Evolutionary conservation across 768 basidiomycete species (phyloP), one percentile per base, ranked within the genome.

Genomic region (Lactarius vividus): DNA sequence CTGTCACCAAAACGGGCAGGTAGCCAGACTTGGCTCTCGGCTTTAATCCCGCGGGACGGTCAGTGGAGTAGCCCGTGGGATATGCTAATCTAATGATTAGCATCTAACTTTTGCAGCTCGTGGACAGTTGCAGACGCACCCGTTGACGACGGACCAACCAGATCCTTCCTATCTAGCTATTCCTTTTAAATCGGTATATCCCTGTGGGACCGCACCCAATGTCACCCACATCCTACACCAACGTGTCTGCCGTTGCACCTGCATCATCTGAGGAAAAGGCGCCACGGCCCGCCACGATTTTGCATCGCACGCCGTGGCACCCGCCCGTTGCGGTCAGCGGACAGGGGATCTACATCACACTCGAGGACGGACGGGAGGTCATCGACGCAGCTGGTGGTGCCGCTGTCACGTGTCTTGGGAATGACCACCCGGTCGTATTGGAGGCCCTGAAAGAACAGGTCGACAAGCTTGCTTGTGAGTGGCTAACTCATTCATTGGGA

Each of bases 341-440:
- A 3, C 77, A 89, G 70, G 92, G 92, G 20, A 82, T 87, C 40
- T 91, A 93, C 72, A 76, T 94, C 53, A 82, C 83, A 26, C 81
- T 94, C 8, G 85, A 88, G 69, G 85, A 86, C 75, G 93, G 92
- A 0, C 79, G 78, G 59, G 82, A 77, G 63, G 73, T 94, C 35
- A 81, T 94, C 70, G 93, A 96, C 77, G 90, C 83, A 8, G 86
- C 91, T 54, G 94, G 94, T 54, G 94, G 93, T 33, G 92, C 92
- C 7, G 92, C 94, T 11, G 94, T 96, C 33, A 75, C 86, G 13
- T 92, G 89, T 74, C 74, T 96, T 53, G 94, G 93, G 2, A 85
- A 86, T 64, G 84, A 82, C 26, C 86, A 93, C 72, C 89, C 88
- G 2, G 83, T 81, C 65, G 89, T 94, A 39, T 79, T 83, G 64